Conservation (phyloP, 495 filamentous ascomycete species). For the Chaetomium tenue region DNA sequence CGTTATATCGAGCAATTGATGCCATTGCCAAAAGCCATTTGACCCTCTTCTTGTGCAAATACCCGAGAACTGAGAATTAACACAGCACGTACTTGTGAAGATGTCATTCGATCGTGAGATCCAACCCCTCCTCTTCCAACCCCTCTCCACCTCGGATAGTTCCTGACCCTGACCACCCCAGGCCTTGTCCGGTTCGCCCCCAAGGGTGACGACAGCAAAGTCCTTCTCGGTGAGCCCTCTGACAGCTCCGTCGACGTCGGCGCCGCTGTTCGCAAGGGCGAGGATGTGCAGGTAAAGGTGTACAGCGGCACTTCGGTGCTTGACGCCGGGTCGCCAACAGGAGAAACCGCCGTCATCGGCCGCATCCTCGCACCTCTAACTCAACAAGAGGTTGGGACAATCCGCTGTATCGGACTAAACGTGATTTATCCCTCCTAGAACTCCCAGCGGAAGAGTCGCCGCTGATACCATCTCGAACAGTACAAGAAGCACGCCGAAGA, state of each 20-base stretch:
- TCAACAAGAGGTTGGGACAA: constrained; percentile 45
- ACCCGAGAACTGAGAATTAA: not conserved
- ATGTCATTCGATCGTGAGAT: constrained; percentile 17
- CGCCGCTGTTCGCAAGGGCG: constrained; percentile 52
- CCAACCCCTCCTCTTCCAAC: too few relatives aligned
- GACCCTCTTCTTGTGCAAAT: not conserved
- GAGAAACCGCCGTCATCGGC: constrained; percentile 48
- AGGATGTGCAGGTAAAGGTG: constrained; percentile 53
- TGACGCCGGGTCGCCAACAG: constrained; percentile 50
- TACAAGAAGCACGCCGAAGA: constrained; percentile 48
- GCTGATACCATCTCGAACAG: constrained; percentile 31
- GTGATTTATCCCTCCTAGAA: constrained; percentile 32
- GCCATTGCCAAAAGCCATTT: not conserved
- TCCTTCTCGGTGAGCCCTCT: constrained; percentile 58
- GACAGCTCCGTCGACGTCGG: constrained; percentile 55
- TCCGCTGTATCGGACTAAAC: constrained; percentile 49
- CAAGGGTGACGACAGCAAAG: constrained; percentile 48
- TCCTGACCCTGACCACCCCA: constrained; percentile 16
- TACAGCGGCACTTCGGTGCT: constrained; percentile 59
- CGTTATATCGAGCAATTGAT: constrained; percentile 1
- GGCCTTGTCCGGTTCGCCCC: constrained; percentile 61
- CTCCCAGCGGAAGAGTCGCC: not conserved
- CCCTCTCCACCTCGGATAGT: too few relatives aligned
- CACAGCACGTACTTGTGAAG: not conserved
- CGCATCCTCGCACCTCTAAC: constrained; percentile 57